Evolutionary conservation across 768 basidiomycete genomes (phyloP), one percentile per base, ranked within the genome.

Genomic region (Lactarius hatsudake): DNA sequence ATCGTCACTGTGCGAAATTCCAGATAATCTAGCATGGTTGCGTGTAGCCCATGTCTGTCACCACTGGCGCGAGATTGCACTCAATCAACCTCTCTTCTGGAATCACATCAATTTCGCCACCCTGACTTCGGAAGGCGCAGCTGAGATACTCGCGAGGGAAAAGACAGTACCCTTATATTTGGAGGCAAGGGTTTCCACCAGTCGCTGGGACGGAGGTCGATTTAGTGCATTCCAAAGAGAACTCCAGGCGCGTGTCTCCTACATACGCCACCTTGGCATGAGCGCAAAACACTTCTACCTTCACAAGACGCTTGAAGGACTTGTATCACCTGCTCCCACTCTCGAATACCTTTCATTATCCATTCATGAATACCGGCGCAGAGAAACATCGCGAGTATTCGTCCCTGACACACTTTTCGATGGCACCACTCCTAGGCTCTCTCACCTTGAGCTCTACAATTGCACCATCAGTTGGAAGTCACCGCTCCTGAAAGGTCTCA

Each of bases 401-500:
- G 2, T 20, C 23, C 36, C 59, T 3, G n/a, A 48, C 0, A 48
- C 45, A 10, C n/a, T 48, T n/a, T 60, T 65, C 45, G 58, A 28
- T 13, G 59, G 38, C 9, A 2, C 34, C 15, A 26, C 51, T 15
- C 64, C 64, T 26, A 61, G 53, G 18, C 58, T 65, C 38, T 48
- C 36, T 34, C 17, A 8, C 20, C 30, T 65, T 12, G 23, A 43
- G 20, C 45, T 65, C 28, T 5, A 15, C 28, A 48, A 28, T 5
- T 65, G 57, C 34, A 48, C 55, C 43, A 59, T 65, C 45, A 17
- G 48, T 23, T 65, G 64, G 64, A 45, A 20, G 13, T 65, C 64
- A 9, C 59, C 64, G 32, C 48, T 59, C 23, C 30, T 65, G 18
- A 59, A 42, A 20, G 34, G 34, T 18, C 57, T 65, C 15, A 20